Conservation (phyloP, 352 stramenopile species). For the Thalassiosira ordinaria region DNA sequence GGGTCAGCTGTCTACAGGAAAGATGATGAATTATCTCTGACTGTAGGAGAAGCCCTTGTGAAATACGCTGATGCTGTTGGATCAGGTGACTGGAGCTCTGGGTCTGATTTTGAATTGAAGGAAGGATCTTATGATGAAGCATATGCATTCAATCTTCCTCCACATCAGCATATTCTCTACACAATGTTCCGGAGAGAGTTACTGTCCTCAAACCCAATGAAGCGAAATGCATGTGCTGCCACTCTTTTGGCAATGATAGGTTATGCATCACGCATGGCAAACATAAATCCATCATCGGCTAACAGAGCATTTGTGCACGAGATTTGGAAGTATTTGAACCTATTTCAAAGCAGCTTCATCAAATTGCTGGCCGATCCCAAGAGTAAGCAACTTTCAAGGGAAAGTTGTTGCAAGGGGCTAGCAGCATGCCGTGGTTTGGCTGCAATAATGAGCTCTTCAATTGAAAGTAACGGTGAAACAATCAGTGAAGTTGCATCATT, state of each 20-base stretch:
- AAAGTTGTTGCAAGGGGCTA: conserved; percentile 80
- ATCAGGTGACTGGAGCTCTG: conserved; percentile 46
- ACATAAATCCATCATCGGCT: conserved; percentile 31
- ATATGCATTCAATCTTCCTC: conserved; percentile 62
- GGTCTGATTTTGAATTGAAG: conserved; percentile 20
- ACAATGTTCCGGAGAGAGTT: conserved; percentile 63
- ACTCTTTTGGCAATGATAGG: conserved; percentile 71
- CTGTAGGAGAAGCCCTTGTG: conserved; percentile 74
- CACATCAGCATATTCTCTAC: conserved; percentile 75
- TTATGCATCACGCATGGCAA: conserved; percentile 55
- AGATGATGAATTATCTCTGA: conserved; percentile 76
- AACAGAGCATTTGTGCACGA: conserved; percentile 54
- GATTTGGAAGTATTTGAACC: conserved; percentile 50
- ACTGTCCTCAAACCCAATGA: conserved; percentile 65
- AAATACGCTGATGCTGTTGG: conserved; percentile 69
- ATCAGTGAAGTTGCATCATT: conserved; percentile 46
- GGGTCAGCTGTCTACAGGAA: conserved; percentile 72
- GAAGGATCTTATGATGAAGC: conserved; percentile 61
- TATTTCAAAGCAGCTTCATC: conserved; percentile 79
- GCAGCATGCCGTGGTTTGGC: conserved; percentile 73
- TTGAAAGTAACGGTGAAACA: neutral
- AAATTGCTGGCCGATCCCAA: conserved; percentile 77
- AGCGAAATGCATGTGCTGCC: conserved; percentile 66
- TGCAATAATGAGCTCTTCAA: conserved; percentile 3
- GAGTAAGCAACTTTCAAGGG: conserved; percentile 77